Percentiles rank a stretch among this genome's conserved stretches.
phyloP scores from a whole-genome alignment of 805 yeast genomes.

The Myxozyma neglecta region DNA sequence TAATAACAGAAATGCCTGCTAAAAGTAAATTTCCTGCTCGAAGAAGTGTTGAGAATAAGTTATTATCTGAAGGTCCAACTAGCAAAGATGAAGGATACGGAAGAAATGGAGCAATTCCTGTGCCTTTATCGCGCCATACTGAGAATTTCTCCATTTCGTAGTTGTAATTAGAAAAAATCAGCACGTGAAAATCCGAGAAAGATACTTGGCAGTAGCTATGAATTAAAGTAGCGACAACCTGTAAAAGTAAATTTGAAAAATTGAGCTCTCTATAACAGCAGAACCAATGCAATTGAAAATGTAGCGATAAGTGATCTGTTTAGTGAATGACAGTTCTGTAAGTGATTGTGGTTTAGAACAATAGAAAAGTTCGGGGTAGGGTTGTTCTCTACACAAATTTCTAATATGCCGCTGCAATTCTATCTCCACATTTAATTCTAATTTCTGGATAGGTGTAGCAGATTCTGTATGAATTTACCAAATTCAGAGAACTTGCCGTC shows the following conservation, averaged over 20 bases:
- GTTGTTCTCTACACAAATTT: background rate
- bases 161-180: no score
- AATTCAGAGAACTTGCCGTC: background rate
- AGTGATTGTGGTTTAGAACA: background rate
- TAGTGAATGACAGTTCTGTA: no score
- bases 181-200: background rate
- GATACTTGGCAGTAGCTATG: no score
- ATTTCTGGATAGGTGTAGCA: no score
- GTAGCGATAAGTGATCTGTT: background rate
- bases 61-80: conserved; percentile 3
- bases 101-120: conserved; percentile 89
- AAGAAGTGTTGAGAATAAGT: conserved; percentile 27
- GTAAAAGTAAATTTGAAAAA: no score
- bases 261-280: background rate
- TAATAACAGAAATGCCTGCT: conserved; percentile 39
- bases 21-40: conserved; percentile 30
- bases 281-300: background rate
- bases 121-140: conserved; percentile 82
- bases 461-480: no score
- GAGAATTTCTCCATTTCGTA: conserved; percentile 74
- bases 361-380: background rate
- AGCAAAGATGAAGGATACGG: conserved; percentile 45
- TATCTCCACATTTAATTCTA: no score
- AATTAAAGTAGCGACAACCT: no score
- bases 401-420: no score